These are phyloP conservation scores for Bondarzewia mesenterica DNA, from an alignment of 1,284 basidiomycete species.

Conservation along the genomic window DNA sequence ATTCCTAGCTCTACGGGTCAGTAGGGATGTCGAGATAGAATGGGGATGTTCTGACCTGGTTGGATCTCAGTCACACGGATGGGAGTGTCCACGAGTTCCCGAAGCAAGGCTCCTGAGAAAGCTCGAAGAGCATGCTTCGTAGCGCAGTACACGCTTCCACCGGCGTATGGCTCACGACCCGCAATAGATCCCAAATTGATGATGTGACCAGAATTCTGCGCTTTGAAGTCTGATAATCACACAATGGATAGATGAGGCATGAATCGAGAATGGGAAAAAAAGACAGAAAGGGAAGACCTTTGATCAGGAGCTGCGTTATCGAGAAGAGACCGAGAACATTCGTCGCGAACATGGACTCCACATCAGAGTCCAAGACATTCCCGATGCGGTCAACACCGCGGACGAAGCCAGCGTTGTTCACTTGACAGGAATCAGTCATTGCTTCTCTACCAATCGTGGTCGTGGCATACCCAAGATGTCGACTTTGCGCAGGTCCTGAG, in stretches of 20 bases:
- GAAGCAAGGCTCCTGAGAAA: conserved; percentile 77
- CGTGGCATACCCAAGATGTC: conserved; percentile 61
- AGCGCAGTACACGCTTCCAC: conserved; percentile 77
- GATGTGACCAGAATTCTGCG: conserved; percentile 80
- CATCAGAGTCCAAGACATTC: conserved; percentile 64
- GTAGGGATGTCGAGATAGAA: background rate
- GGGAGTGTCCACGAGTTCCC: conserved; percentile 85
- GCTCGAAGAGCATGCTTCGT: conserved; percentile 88
- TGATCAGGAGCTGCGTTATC: conserved; percentile 73
- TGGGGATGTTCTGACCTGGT: conserved; percentile 49
- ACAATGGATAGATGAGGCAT: background rate
- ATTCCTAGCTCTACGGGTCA: conserved; percentile 42
- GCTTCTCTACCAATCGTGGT: background rate
- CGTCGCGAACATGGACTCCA: conserved; percentile 87
- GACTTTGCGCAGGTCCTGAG: conserved; percentile 54
- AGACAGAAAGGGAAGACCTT: conserved; percentile 39
- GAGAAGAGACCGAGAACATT: conserved; percentile 89
- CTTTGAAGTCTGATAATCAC: conserved; percentile 81
- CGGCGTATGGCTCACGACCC: conserved; percentile 85
- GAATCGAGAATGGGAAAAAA: conserved; percentile 1
- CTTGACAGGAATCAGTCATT: conserved; percentile 26
- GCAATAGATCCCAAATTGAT: conserved; percentile 96
- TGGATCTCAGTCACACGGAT: conserved; percentile 90
- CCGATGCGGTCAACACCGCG: conserved; percentile 79
- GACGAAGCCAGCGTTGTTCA: conserved; percentile 87